Evolutionary conservation across 1,139 yeast genomes (phyloP), one percentile per base, ranked within the genome.

Genomic region (Saccharomycopsis crataegensis): DNA sequence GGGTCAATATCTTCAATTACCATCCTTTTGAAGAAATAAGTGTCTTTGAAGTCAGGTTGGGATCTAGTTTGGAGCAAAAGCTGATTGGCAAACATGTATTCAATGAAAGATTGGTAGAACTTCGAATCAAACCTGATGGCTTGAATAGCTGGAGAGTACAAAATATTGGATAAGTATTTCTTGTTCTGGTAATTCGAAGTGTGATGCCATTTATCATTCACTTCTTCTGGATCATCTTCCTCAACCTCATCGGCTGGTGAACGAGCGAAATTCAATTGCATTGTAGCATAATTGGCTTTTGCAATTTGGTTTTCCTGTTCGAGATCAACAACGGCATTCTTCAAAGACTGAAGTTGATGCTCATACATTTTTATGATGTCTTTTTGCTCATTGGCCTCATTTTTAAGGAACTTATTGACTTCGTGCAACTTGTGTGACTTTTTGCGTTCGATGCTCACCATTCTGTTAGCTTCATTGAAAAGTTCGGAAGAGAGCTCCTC

Each of bases 1-100:
- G 89, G 87, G 62, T 88, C 96, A 54, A 91, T 75, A 65, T 91
- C 98, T 61, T 89, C 96, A 9, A 72, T 62, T 65, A 90, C 73
- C 31, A 88, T 69, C 57, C 78, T 76, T 59, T 82, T 82, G 67
- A 86, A 80, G 63, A 83, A 83, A 59, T 77, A 76, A 11, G 83
- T 75, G 11, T 44, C 48, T 49, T 43, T 49, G 22, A 17, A 43
- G 11, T 44, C 48, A 6, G 50, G 50, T 42, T 48, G 50, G 16
- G 37, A 16, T 28, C 41, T 48, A 22, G 50, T 48, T 16, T 32
- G 12, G n/a, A 48, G 31, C 11, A 48, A 40, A 36, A 48, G 41
- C 17, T 48, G 50, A n/a, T 48, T 48, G 16, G 46, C 50, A 31
- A n/a, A 40, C 8, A 48, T 12, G 43, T 43, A 50, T 12, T 50